Base-by-base conservation (phyloP, 108 stramenopile genomes). In the Cylindrotheca fusiformis region DNA sequence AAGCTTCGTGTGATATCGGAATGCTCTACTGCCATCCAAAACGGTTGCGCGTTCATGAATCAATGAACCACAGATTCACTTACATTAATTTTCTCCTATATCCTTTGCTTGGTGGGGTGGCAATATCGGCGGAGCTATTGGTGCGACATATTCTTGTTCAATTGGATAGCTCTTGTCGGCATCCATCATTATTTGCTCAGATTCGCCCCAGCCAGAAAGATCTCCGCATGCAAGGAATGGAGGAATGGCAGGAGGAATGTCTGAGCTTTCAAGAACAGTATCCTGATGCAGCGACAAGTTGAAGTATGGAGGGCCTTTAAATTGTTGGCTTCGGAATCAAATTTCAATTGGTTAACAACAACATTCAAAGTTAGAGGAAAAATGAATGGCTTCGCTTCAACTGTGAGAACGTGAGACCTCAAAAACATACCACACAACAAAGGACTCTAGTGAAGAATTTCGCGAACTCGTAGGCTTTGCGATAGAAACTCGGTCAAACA, bases 401-500 rank as follows among this genome's bases (percentile, higher is more conserved):
- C n/a, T n/a, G n/a, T n/a, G n/a, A n/a, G n/a, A n/a, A n/a, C n/a
- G n/a, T n/a, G n/a, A 14, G 6, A 41, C 10, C 76, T 31, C 80
- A 75, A 61, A 41, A 41, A 10, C 36, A 10, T 41, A 41, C 36
- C 96, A 95, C 0, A 98, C 96, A 23, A 97, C 96, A 74, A 98
- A 98, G 2, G 79, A 59, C 61, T 98, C 97, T 26, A 93, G 83
- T 29, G 83, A 85, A 10, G 88, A 87, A 75, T 93, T 94, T 24
- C 97, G 72, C 54, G 89, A 88, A 26, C 85, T 87, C 22, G 76
- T 78, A 1, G 97, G 97, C 71, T 98, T 94, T 24, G 93, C 90
- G 69, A 84, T 72, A 8, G 72, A 71, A 6, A 94, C 96, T 22
- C 78, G 66, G 12, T 76, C 66, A 81, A 99, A 99, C 51, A 97